These are phyloP conservation scores for Botryotinia calthae DNA, from an alignment of 2,329 filamentous ascomycete genomes.

Conservation along the genomic window DNA sequence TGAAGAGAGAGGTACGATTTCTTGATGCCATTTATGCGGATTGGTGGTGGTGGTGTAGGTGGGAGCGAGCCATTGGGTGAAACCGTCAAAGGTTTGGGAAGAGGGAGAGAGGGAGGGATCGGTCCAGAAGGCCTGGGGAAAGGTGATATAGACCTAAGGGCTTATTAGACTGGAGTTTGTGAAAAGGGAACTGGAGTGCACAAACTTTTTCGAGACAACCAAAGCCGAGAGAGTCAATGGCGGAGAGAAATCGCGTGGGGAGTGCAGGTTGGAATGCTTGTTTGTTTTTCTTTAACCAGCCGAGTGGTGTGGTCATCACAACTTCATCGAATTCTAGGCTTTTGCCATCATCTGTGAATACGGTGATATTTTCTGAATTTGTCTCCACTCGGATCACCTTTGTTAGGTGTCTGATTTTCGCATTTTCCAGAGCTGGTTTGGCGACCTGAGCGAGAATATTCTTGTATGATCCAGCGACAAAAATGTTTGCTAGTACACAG, in stretches of 20 bases:
- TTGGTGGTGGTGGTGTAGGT: slow-evolving; percentile 52
- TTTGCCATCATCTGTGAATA: slow-evolving; percentile 27
- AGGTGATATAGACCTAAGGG: slow-evolving; percentile 47
- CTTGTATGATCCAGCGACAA: slow-evolving; percentile 38
- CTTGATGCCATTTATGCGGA: slow-evolving; percentile 55
- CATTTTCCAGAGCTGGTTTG: slow-evolving; percentile 29
- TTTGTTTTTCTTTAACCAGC: slow-evolving; percentile 47
- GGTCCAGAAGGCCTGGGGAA: slow-evolving; percentile 62
- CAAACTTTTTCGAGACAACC: slow-evolving; percentile 51
- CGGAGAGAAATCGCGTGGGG: slow-evolving; percentile 43
- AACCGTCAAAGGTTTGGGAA: slow-evolving; percentile 42
- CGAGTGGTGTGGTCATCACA: slow-evolving; percentile 51
- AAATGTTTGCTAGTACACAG: slow-evolving; percentile 33
- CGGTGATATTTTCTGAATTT: slow-evolving; percentile 10
- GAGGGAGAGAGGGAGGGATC: slow-evolving; percentile 9
- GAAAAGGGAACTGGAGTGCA: neutral
- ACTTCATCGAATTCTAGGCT: slow-evolving; percentile 42
- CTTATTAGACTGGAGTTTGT: neutral
- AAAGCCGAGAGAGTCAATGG: slow-evolving; percentile 48
- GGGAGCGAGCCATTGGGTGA: slow-evolving; percentile 60
- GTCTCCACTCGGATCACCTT: slow-evolving; percentile 29
- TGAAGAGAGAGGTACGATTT: slow-evolving; percentile 60
- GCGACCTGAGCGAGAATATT: slow-evolving; percentile 35
- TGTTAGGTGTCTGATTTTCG: slow-evolving; percentile 31
- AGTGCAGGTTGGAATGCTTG: slow-evolving; percentile 46